These are phyloP conservation scores for Phellopilus nigrolimitatus DNA, from an alignment of 1,284 basidiomycete species.

Conservation along the genomic window DNA sequence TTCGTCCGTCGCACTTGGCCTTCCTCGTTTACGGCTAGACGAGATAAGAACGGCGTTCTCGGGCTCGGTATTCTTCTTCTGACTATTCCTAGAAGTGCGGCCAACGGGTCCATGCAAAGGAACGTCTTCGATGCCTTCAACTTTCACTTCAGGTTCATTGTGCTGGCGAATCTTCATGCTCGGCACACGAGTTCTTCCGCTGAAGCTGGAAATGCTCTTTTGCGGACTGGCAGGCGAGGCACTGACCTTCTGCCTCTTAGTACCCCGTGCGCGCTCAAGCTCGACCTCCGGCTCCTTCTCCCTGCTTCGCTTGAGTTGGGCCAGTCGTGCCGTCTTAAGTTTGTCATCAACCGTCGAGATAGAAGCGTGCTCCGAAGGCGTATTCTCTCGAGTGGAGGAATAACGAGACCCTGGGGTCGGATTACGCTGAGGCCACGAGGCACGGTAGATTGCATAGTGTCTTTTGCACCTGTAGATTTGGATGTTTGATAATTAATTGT, in stretches of 20 bases:
- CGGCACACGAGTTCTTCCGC: conserved; percentile 31
- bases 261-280: conserved; percentile 31
- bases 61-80: conserved; percentile 11
- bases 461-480: conserved; percentile 56
- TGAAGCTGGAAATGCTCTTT: conserved; percentile 27
- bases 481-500: background rate
- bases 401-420: conserved; percentile 43
- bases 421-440: conserved; percentile 62
- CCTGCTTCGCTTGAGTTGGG: conserved; percentile 12
- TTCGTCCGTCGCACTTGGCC: background rate
- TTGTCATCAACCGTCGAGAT: conserved; percentile 12
- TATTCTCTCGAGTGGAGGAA: conserved; percentile 47
- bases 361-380: conserved; percentile 34
- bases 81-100: background rate
- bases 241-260: conserved; percentile 42
- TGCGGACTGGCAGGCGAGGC: conserved; percentile 24
- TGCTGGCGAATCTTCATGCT: conserved; percentile 34
- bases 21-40: background rate
- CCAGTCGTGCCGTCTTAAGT: conserved; percentile 13
- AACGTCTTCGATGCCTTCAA: conserved; percentile 24
- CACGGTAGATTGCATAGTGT: conserved; percentile 67
- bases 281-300: background rate
- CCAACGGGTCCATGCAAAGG: conserved; percentile 20
- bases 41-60: background rate
- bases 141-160: conserved; percentile 27